Base-by-base conservation (phyloP, 2,329 filamentous ascomycete genomes). In the Trichoderma afroharzianum region DNA sequence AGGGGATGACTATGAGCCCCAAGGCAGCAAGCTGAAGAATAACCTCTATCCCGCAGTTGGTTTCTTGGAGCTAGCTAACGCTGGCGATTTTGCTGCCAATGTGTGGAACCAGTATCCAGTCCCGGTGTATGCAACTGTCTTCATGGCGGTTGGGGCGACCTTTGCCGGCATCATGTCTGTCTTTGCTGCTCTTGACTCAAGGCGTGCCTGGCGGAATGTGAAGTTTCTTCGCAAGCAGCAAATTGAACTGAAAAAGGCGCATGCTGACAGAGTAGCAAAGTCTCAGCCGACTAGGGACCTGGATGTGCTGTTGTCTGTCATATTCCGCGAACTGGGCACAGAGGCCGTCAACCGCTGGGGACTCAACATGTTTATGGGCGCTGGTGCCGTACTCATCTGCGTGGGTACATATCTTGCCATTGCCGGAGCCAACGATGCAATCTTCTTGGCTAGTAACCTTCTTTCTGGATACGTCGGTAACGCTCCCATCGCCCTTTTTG, bases 391-490 rank as follows among this genome's bases (percentile, higher is more conserved):
- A 1, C 74, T 88, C 3, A 86, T 89, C 18, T 84, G 83, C 6
- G 75, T 82, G 0, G 87, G 87, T 9, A 88, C 87, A 0, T 81
- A 84, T 71, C 82, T 88, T 82, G 87, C 87, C 11, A 87, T 88
- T 18, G 84, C 80, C 1, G 87, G 87, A 1, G 82, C 80, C 0
- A 80, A 87, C 63, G 77, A 33, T 0, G 72, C 43, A 0, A 80
- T 88, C 0, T 88, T 78, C 70, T 4, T 78, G 0, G 82, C 84
- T 0, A 87, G 84, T 74, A 89, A 89, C 69, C 76, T 88, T 2
- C 76, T 88, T 0, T 88, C 87, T 0, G 87, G 87, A 1, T 88
- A 88, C 72, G 79, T 89, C 21, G 87, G 87, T 3, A 88, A 89
- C 71, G 79, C 82, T 0, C 82, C 85, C 1, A 82, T 85, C 2